A percentile compares a stretch with the other conserved stretches of the same genome.
Conservation (phyloP, 2,329 filamentous ascomycete genomes). For the Talaromyces sp. region DNA sequence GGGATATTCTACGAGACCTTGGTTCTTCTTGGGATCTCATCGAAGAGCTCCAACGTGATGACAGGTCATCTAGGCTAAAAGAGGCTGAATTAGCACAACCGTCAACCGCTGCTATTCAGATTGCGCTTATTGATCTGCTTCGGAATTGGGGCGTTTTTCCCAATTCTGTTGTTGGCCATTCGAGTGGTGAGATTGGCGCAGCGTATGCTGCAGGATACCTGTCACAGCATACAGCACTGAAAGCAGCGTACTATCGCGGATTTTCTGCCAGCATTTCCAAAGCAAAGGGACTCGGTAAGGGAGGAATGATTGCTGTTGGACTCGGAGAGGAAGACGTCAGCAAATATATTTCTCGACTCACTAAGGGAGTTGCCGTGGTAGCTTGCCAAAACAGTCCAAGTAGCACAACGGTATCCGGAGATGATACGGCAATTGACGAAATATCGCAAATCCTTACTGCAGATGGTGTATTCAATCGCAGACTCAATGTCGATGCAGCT, state of each 20-base stretch:
- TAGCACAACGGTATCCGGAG: conserved; percentile 39
- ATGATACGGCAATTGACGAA: conserved; percentile 27
- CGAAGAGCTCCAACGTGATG: conserved; percentile 16
- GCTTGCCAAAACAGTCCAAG: conserved; percentile 41
- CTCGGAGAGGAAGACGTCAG: conserved; percentile 23
- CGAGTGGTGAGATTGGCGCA: conserved; percentile 25
- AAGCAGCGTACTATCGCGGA: conserved; percentile 24
- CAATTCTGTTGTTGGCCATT: conserved; percentile 21
- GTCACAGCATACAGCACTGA: conserved; percentile 24
- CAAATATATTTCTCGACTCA: conserved; percentile 22
- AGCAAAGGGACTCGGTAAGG: conserved; percentile 19
- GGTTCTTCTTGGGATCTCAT: conserved; percentile 8
- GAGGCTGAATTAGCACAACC: conserved; percentile 22
- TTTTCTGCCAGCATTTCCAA: conserved; percentile 25
- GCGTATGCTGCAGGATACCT: conserved; percentile 25
- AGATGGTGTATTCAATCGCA: conserved; percentile 1
- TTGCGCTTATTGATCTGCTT: conserved; percentile 23
- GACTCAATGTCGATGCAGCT: conserved; percentile 20
- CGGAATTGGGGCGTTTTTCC: conserved; percentile 17
- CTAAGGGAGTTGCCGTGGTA: conserved; percentile 29
- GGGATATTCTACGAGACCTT: conserved; percentile 31
- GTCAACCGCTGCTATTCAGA: conserved; percentile 26
- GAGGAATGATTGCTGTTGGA: conserved; percentile 33
- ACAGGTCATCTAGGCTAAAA: background rate
- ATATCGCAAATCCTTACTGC: conserved; percentile 20